Evolutionary conservation across 768 basidiomycete genomes (phyloP).

Genomic region (Amanita fuliginea): DNA sequence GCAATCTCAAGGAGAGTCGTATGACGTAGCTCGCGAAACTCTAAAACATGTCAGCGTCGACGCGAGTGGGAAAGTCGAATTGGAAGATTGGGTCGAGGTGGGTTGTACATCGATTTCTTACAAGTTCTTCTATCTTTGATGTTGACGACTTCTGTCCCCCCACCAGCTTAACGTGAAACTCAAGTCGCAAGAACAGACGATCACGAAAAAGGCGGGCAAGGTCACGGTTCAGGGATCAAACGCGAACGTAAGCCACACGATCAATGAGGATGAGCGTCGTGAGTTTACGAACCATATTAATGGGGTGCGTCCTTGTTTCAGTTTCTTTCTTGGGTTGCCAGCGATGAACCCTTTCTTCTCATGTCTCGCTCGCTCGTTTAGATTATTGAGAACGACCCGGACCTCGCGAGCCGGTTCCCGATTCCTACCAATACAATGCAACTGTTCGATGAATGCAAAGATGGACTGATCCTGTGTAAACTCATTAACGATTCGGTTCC

Average conservation of each 20-base stretch:
- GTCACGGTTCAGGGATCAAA: constrained; percentile 93
- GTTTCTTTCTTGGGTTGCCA: neutral
- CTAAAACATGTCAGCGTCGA: constrained; percentile 92
- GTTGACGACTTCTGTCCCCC: no score
- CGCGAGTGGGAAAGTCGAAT: constrained; percentile 89
- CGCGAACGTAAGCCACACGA: constrained; percentile 91
- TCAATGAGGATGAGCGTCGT: constrained; percentile 91
- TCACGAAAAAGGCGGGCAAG: constrained; percentile 69
- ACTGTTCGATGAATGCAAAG: constrained; percentile 92
- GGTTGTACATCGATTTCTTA: constrained; percentile 14
- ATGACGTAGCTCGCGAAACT: constrained; percentile 82
- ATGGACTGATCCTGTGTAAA: constrained; percentile 95
- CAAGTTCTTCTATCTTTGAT: constrained; percentile 10
- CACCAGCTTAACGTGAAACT: constrained; percentile 87
- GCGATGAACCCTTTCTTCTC: constrained; percentile 1
- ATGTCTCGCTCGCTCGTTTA: constrained; percentile 18
- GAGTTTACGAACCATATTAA: constrained; percentile 99
- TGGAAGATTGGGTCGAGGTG: constrained; percentile 98
- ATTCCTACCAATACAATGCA: constrained; percentile 98
- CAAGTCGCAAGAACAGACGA: constrained; percentile 35
- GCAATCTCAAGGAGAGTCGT: constrained; percentile 75
- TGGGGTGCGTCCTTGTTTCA: constrained; percentile 41
- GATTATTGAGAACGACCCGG: constrained; percentile 88
- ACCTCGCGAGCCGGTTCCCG: constrained; percentile 72
- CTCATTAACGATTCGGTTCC: constrained; percentile 99